Base-by-base conservation (phyloP, 306 rosid genomes). In the Fragaria vesca region DNA sequence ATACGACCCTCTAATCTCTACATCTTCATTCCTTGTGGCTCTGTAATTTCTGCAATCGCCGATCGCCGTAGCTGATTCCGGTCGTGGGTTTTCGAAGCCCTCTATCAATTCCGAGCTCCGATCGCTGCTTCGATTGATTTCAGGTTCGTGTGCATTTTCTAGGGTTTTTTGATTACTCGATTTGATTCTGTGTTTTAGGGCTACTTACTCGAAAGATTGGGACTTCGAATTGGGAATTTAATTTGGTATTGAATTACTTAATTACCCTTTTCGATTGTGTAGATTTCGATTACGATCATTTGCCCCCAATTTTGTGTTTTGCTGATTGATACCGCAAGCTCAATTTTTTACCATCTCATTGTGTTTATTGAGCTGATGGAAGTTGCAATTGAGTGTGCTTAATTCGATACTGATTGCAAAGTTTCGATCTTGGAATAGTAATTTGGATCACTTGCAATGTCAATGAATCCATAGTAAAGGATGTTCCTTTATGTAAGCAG, bases 31-130 rank as follows among this genome's bases (percentile, higher is more conserved):
- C 36, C 78, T 46, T 11, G 2, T 50, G 20, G 2, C 50, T 74
- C 63, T 60, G 34, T 52, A 11, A 61, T 82, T 74, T 18, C 63
- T 74, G 24, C 74, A 63, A 80, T 80, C 79, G 58, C 73, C 80
- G 87, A 83, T 83, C 87, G 77, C 51, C 62, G 61, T 34, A 63
- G 69, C 51, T 68, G 78, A 74, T 34, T 46, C 67, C 8, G n/a
- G 42, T 62, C 69, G 61, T 6, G 12, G 34, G 55, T 17, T 6
- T 26, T 24, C 24, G 43, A 73, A 82, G 76, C 85, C 82, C 82
- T 78, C 76, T 50, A 40, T n/a, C 79, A 78, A 73, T 82, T 82
- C 24, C 71, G 76, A 12, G 30, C 71, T 63, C 48, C 76, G 83
- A 74, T 81, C 73, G 63, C 72, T 4, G 57, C 43, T 38, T 20